These are phyloP conservation scores for Aureobasidium subglaciale DNA, from an alignment of 2,329 filamentous ascomycete species.

Conservation along the genomic window DNA sequence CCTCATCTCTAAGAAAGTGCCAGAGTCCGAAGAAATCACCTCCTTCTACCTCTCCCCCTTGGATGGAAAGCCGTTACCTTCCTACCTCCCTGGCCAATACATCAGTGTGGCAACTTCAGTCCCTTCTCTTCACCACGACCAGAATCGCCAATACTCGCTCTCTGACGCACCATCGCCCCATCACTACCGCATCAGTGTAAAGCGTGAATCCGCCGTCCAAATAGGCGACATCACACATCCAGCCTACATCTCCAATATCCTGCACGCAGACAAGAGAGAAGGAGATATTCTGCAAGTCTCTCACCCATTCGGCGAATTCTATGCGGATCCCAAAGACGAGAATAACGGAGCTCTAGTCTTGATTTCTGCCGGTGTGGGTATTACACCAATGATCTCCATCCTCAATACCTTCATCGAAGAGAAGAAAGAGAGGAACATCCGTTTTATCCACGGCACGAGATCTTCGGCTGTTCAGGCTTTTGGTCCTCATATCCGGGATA, in stretches of 20 bases:
- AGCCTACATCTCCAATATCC: conserved; percentile 62
- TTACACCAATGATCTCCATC: conserved; percentile 60
- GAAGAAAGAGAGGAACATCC: conserved; percentile 42
- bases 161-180: conserved; percentile 37
- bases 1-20: conserved; percentile 55
- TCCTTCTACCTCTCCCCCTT: conserved; percentile 63
- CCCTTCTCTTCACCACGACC: conserved; percentile 63
- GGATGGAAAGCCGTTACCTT: conserved; percentile 54
- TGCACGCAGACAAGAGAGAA: conserved; percentile 55
- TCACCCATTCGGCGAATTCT: conserved; percentile 58
- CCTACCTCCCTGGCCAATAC: conserved; percentile 65
- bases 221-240: conserved; percentile 45
- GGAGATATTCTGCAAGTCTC: conserved; percentile 60
- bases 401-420: conserved; percentile 47
- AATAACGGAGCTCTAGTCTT: conserved; percentile 52
- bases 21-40: conserved; percentile 61
- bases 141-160: conserved; percentile 55
- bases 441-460: conserved; percentile 57
- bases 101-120: conserved; percentile 53
- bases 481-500: conserved; percentile 37
- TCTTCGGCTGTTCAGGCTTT: conserved; percentile 50
- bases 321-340: conserved; percentile 45
- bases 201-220: conserved; percentile 53
- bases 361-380: conserved; percentile 61
- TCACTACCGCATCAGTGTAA: conserved; percentile 65